phyloP scores from a whole-genome alignment of 208 protist species.

The Naegleria gruberi region DNA sequence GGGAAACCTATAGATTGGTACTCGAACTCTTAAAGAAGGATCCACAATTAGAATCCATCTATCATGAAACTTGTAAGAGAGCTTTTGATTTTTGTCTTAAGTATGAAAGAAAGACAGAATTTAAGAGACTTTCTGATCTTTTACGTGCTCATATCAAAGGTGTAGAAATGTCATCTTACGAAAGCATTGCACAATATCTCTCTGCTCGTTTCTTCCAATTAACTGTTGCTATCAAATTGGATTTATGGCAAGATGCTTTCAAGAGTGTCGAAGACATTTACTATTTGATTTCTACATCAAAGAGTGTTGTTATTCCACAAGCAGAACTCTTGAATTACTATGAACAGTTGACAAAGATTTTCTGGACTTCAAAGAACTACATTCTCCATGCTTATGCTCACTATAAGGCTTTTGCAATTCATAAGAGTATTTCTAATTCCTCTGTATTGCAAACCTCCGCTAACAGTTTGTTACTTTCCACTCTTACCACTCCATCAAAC shows the following conservation, averaged over 20 bases:
- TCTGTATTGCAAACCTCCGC: conserved; percentile 22
- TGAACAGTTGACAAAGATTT: conserved; percentile 39
- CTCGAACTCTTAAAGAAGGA: conserved; percentile 12
- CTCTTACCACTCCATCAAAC: conserved; percentile 30
- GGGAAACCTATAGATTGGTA: conserved; percentile 24
- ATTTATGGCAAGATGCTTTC: conserved; percentile 40
- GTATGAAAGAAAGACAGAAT: conserved; percentile 29
- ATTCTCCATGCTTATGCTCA: conserved; percentile 39
- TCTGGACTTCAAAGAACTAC: conserved; percentile 42
- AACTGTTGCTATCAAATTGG: conserved; percentile 23
- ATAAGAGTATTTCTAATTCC: conserved; percentile 3
- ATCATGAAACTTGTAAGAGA: background rate
- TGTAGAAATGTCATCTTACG: background rate
- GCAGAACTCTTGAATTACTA: conserved; percentile 39
- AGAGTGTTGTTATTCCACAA: conserved; percentile 27
- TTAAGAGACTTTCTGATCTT: conserved; percentile 21
- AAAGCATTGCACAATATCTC: background rate
- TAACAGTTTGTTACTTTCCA: conserved; percentile 35
- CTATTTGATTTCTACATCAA: conserved; percentile 29
- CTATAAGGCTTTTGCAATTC: conserved; percentile 25
- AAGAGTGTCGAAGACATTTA: conserved; percentile 40
- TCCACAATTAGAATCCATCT: background rate
- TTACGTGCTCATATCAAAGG: conserved; percentile 21
- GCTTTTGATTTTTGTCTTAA: conserved; percentile 25
- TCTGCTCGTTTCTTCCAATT: conserved; percentile 27